These are phyloP conservation scores for Penicillium herquei DNA, from an alignment of 495 filamentous ascomycete species.

Conservation along the genomic window DNA sequence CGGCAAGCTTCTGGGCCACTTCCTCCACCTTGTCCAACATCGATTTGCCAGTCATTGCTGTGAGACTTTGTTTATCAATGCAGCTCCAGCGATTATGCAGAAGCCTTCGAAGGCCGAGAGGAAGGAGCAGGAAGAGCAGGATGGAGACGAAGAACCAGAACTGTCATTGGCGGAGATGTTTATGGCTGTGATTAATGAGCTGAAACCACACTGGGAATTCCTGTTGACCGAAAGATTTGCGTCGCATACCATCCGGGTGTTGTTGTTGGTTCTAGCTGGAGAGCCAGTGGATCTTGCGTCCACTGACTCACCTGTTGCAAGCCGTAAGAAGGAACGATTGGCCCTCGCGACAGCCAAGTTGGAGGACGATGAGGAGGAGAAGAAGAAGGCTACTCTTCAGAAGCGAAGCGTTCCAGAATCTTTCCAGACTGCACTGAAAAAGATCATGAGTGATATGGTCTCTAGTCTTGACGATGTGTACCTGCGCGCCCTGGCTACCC, in stretches of 20 bases:
- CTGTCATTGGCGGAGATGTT: slow-evolving; percentile 83
- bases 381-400: slow-evolving; percentile 6
- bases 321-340: slow-evolving; percentile 86
- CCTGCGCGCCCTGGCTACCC: slow-evolving; percentile 75
- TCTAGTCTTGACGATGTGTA: slow-evolving; percentile 67
- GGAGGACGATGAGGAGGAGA: slow-evolving; percentile 35
- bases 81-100: slow-evolving; percentile 72
- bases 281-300: slow-evolving; percentile 65
- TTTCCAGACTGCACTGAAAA: slow-evolving; percentile 71
- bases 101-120: slow-evolving; percentile 49
- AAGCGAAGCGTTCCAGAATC: slow-evolving; percentile 69
- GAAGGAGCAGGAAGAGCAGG: slow-evolving; percentile 33
- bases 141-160: slow-evolving; percentile 31
- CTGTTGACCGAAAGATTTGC: slow-evolving; percentile 85
- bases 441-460: slow-evolving; percentile 72
- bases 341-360: slow-evolving; percentile 38
- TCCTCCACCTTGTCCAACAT: slow-evolving; percentile 85
- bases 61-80: slow-evolving; percentile 84
- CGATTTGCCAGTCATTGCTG: slow-evolving; percentile 96
- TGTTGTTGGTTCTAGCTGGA: slow-evolving; percentile 83
- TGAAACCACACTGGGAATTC: slow-evolving; percentile 79
- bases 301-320: slow-evolving; percentile 69
- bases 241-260: slow-evolving; percentile 82
- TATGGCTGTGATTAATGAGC: slow-evolving; percentile 73
- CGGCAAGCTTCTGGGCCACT: slow-evolving; percentile 80